Percentiles rank a stretch among this genome's conserved stretches.
These are phyloP conservation scores for Plasmodium cynomolgi DNA, from an alignment of 169 alveolate genomes.

Conservation along the genomic window DNA sequence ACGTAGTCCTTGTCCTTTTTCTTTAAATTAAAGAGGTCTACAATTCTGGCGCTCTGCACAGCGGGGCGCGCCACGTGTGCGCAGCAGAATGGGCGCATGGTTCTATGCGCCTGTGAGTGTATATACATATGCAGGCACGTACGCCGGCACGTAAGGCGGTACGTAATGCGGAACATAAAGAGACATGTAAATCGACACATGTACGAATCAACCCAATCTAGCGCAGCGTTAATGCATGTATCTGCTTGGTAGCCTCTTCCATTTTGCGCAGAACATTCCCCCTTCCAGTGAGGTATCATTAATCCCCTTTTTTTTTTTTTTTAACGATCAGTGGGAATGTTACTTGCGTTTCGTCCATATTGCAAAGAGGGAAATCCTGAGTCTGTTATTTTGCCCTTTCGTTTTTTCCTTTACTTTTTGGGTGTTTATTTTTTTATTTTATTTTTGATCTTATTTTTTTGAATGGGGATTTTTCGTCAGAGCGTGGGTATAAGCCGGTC, in stretches of 20 bases:
- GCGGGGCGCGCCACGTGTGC: neutral
- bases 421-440: neutral
- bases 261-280: neutral
- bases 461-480: neutral
- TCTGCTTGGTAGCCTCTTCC: neutral
- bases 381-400: neutral
- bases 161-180: neutral
- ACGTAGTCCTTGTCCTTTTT: conserved; percentile 28
- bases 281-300: neutral
- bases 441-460: neutral
- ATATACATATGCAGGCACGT: neutral
- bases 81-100: neutral
- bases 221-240: neutral
- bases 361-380: neutral
- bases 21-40: conserved; percentile 60
- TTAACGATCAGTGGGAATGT: neutral
- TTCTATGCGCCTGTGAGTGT: neutral
- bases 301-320: neutral
- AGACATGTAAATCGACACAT: neutral
- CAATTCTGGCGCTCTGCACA: conserved; percentile 39
- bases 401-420: neutral
- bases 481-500: neutral
- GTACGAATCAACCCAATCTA: neutral
- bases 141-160: no score
- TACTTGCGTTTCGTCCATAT: conserved; percentile 34